Conservation (phyloP, 164 flowering plant genomes). For the Umbellularia californica region DNA sequence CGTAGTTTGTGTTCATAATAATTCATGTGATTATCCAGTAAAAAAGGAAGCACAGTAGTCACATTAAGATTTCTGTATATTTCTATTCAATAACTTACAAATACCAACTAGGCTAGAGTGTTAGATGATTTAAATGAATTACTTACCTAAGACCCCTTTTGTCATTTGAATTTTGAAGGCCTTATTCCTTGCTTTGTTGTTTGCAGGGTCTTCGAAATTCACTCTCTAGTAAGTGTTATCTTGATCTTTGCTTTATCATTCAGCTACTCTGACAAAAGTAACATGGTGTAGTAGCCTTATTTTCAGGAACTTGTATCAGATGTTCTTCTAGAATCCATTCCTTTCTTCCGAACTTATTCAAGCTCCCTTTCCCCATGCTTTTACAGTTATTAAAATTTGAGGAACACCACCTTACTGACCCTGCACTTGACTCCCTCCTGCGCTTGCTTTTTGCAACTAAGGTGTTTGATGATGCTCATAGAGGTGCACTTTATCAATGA, state of each 20-base stretch:
- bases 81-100: neutral
- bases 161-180: conserved; percentile 3
- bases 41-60: neutral
- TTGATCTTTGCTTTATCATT: neutral
- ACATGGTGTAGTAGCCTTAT: neutral
- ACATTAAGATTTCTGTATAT: too few relatives aligned
- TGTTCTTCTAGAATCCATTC: neutral
- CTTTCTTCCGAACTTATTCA: neutral
- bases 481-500: too few relatives aligned
- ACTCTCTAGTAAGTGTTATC: conserved; percentile 41
- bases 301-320: neutral
- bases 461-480: neutral
- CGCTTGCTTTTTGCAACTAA: neutral
- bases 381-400: neutral
- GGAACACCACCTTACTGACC: neutral
- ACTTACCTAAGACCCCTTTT: neutral
- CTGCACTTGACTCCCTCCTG: neutral
- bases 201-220: conserved; percentile 66
- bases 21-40: too few relatives aligned
- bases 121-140: too few relatives aligned
- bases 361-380: neutral
- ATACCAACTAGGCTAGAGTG: neutral
- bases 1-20: too few relatives aligned
- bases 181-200: conserved; percentile 19
- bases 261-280: neutral